Evolutionary conservation across 2,329 filamentous ascomycete genomes (phyloP).

Genomic region (Colletotrichum sojae): DNA sequence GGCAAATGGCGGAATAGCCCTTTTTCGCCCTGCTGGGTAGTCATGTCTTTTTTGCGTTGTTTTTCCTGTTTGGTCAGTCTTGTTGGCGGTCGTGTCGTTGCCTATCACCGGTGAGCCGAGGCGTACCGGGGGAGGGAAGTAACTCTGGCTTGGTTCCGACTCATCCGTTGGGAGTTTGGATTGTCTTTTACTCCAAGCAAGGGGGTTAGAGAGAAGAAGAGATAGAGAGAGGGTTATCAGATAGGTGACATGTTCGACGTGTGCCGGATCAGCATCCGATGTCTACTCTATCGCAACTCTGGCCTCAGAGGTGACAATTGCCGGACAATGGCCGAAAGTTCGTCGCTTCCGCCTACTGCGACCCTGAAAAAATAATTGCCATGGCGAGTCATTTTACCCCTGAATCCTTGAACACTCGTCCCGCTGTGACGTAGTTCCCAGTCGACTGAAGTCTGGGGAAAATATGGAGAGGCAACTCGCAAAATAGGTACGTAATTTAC

Average conservation of each 20-base stretch:
- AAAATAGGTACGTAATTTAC: constrained; percentile 34
- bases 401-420: constrained; percentile 27
- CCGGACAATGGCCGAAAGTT: constrained; percentile 9
- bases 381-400: constrained; percentile 33
- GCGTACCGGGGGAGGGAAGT: not conserved
- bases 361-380: constrained; percentile 17
- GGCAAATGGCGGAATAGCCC: constrained; percentile 18
- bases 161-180: constrained; percentile 9
- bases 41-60: not conserved
- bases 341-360: not conserved
- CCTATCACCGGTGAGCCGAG: constrained; percentile 1
- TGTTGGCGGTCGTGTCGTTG: not conserved
- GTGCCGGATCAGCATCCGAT: constrained; percentile 12
- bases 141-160: not conserved
- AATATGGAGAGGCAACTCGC: constrained; percentile 22
- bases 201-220: not conserved
- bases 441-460: constrained; percentile 34
- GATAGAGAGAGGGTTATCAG: constrained; percentile 2
- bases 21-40: not conserved
- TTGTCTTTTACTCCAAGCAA: not conserved
- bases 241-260: constrained; percentile 1
- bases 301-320: not conserved
- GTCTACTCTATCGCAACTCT: not conserved
- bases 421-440: constrained; percentile 37
- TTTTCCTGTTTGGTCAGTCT: not conserved